These are phyloP conservation scores for Solanum bulbocastanum DNA, from an alignment of 257 asterid genomes.

Conservation along the genomic window DNA sequence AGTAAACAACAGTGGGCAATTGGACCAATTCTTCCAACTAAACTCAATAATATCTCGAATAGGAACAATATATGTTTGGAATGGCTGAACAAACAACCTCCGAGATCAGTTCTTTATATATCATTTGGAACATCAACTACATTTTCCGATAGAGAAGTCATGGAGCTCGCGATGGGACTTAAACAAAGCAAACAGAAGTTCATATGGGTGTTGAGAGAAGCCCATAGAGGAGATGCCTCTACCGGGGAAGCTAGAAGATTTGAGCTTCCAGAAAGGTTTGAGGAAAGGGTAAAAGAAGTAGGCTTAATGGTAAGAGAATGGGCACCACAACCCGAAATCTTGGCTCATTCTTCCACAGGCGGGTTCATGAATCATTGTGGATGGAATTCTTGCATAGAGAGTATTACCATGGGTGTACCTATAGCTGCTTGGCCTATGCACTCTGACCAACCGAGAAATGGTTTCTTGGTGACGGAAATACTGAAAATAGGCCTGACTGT, in stretches of 20 bases:
- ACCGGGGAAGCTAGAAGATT: neutral
- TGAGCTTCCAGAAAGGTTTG: slow-evolving; percentile 23
- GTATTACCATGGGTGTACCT: neutral
- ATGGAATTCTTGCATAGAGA: neutral
- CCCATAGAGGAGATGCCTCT: slow-evolving; percentile 14
- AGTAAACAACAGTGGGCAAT: slow-evolving; percentile 47
- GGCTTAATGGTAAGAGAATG: slow-evolving; percentile 13
- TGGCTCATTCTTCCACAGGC: neutral
- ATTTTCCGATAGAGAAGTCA: slow-evolving; percentile 14
- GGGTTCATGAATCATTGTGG: neutral
- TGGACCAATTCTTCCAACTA: slow-evolving; percentile 55
- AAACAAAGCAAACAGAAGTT: slow-evolving; percentile 26
- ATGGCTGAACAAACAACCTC: slow-evolving; percentile 30
- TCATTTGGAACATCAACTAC: slow-evolving; percentile 43
- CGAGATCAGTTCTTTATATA: slow-evolving; percentile 27
- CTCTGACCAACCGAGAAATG: neutral
- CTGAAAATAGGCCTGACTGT: neutral
- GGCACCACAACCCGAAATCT: neutral
- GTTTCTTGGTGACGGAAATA: neutral
- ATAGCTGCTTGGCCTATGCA: neutral
- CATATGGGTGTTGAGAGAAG: slow-evolving; percentile 40
- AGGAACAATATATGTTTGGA: slow-evolving; percentile 17
- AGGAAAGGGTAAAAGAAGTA: slow-evolving; percentile 18
- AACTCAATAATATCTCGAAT: neutral
- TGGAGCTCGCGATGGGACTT: slow-evolving; percentile 32